phyloP scores from a whole-genome alignment of 2,329 filamentous ascomycete species.

The Lecanoromycetidae sp. region DNA sequence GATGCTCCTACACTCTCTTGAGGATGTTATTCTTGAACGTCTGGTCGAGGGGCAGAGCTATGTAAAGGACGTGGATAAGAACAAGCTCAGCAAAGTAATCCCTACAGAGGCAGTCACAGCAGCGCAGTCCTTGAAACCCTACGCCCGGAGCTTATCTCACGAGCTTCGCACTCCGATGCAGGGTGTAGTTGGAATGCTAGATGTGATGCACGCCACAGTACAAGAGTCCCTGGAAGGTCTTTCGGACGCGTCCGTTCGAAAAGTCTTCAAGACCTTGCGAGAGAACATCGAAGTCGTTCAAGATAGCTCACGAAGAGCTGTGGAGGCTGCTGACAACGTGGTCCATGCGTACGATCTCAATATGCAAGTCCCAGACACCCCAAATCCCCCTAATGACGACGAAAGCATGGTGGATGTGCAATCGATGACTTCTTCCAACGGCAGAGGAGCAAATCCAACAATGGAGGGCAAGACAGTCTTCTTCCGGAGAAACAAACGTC shows the following conservation, averaged over 20 bases:
- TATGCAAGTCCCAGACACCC: slow-evolving; percentile 59
- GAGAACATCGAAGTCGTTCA: slow-evolving; percentile 61
- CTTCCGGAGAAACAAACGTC: slow-evolving; percentile 34
- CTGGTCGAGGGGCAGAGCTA: slow-evolving; percentile 44
- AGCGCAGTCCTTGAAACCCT: slow-evolving; percentile 56
- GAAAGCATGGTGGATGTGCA: slow-evolving; percentile 23
- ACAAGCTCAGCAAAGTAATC: slow-evolving; percentile 32
- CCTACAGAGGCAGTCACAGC: slow-evolving; percentile 45
- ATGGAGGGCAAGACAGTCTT: slow-evolving; percentile 33
- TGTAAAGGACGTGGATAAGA: slow-evolving; percentile 23
- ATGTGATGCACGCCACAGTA: slow-evolving; percentile 63
- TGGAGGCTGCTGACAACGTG: slow-evolving; percentile 64
- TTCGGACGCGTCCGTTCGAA: slow-evolving; percentile 37
- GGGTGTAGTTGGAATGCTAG: slow-evolving; percentile 62
- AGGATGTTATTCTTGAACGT: slow-evolving; percentile 52
- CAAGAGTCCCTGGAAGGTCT: slow-evolving; percentile 50
- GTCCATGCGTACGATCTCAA: slow-evolving; percentile 65
- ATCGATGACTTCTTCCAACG: slow-evolving; percentile 22
- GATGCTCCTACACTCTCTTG: slow-evolving; percentile 54
- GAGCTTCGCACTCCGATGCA: slow-evolving; percentile 64
- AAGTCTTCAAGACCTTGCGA: slow-evolving; percentile 50
- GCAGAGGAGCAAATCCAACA: slow-evolving; percentile 30
- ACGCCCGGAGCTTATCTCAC: slow-evolving; percentile 60
- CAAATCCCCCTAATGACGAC: slow-evolving; percentile 32
- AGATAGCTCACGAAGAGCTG: slow-evolving; percentile 58